phyloP scores from a whole-genome alignment of 805 yeast genomes.

The Pichia californica region DNA sequence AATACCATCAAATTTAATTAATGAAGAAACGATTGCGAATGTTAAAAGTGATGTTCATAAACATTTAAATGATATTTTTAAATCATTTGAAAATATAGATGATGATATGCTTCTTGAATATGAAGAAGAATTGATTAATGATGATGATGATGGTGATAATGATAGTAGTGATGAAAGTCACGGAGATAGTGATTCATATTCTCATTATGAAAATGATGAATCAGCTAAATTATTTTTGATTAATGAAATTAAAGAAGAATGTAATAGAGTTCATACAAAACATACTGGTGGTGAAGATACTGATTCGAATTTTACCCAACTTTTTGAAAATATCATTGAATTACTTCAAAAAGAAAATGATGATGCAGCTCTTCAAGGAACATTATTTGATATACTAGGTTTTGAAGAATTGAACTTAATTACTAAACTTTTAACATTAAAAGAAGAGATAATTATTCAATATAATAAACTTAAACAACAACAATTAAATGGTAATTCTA shows the following conservation, averaged over 20 bases:
- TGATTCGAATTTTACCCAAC: slow-evolving; percentile 2
- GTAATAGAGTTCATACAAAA: slow-evolving; percentile 25
- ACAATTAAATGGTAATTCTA: not conserved
- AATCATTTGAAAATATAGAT: slow-evolving; percentile 28
- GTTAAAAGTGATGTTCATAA: slow-evolving; percentile 23
- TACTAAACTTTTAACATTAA: slow-evolving; percentile 49
- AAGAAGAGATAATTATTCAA: slow-evolving; percentile 26
- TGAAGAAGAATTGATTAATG: slow-evolving; percentile 2
- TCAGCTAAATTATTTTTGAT: slow-evolving; percentile 12
- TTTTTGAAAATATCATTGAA: slow-evolving; percentile 27
- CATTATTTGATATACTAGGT: slow-evolving; percentile 75
- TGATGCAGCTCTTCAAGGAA: slow-evolving; percentile 62
- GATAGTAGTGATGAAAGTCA: slow-evolving; percentile 4
- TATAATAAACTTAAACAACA: slow-evolving; percentile 7
- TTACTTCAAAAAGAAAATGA: slow-evolving; percentile 32
- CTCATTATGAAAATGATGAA: slow-evolving; percentile 7
- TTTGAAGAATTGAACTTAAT: slow-evolving; percentile 81
- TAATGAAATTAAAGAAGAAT: slow-evolving; percentile 18
- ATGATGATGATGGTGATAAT: slow-evolving; percentile 11
- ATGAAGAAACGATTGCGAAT: slow-evolving; percentile 20
- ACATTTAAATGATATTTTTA: slow-evolving; percentile 21
- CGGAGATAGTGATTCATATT: slow-evolving; percentile 6
- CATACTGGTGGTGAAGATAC: slow-evolving; percentile 16
- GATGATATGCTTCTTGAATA: slow-evolving; percentile 14
- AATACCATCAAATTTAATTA: slow-evolving; percentile 28